Conservation (phyloP, 257 asterid species). For the Parsonsia alboflavescens region DNA sequence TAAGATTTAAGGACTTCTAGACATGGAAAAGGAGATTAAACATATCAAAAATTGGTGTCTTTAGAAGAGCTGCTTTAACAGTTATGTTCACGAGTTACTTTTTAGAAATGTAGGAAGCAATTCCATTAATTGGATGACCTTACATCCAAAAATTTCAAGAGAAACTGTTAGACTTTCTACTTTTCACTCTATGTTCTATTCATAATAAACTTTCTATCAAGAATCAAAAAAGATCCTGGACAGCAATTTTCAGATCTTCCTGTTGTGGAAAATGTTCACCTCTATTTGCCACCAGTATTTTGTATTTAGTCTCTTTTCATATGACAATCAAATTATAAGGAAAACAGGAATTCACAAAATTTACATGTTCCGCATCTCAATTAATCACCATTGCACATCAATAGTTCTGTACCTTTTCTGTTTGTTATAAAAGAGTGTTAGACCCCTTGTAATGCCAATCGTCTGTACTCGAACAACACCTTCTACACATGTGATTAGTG, state of each 20-base stretch:
- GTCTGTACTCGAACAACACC: constrained; percentile 93
- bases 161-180: neutral
- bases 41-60: no score
- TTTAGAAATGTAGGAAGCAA: no score
- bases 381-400: neutral
- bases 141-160: neutral
- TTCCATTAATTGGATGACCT: neutral
- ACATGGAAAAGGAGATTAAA: neutral
- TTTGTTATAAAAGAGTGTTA: constrained; percentile 77
- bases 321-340: no score
- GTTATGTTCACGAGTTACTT: neutral
- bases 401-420: constrained; percentile 59
- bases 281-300: neutral
- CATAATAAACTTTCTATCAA: neutral
- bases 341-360: neutral
- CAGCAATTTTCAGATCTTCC: neutral
- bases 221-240: neutral
- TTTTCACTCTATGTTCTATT: neutral
- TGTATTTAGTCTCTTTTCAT: neutral
- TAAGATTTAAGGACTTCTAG: neutral
- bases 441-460: constrained; percentile 77
- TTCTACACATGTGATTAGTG: constrained; percentile 72
- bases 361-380: neutral
- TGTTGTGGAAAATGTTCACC: neutral
- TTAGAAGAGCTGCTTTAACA: neutral